Base-by-base conservation (phyloP, 805 yeast genomes). In the Yamadazyma nakazawae region DNA sequence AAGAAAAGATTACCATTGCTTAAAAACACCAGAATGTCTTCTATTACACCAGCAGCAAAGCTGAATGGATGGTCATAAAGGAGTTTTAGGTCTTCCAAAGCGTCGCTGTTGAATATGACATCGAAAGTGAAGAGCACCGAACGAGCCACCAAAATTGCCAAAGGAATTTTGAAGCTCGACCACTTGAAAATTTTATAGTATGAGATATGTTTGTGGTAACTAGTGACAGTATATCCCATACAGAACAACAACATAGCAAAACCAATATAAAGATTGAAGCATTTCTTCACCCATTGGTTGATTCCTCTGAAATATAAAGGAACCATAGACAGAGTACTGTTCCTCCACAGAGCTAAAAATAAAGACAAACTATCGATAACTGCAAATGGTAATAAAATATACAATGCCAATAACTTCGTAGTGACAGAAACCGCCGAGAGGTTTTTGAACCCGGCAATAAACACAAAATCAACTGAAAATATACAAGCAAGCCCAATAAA, bases 201-300 rank as follows among this genome's bases (percentile, higher is more conserved):
- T 3, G 37, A 10, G 19, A 34, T n/a, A 34, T n/a, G 37, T 19
- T 34, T 19, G 24, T 40, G 43, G 24, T 40, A 40, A 34, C 25
- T 18, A 8, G 24, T 19, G 8, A 32, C 28, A 12, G 37, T 37
- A 34, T 40, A 40, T 1, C 43, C 43, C 43, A 40, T 31, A 24
- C 43, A 34, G 24, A 40, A 40, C 13, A 34, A 13, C 19, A 40
- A 24, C 7, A 21, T 11, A 40, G 34, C 18, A 26, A 25, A n/a
- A 14, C 16, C 41, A n/a, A 26, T 21, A 16, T 24, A 25, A 19
- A 14, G 10, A 16, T 25, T 18, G 16, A 25, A 25, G 13, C 12
- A 25, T 11, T 16, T 16, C 14, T 25, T 38, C 10, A 12, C n/a
- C 31, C 32, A 38, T 14, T 38, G 21, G 4, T 9, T 13, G 13